Percentiles rank a stretch among this genome's conserved stretches.
These are phyloP conservation scores for Herpetospermum pedunculosum DNA, from an alignment of 306 rosid genomes.

Conservation along the genomic window DNA sequence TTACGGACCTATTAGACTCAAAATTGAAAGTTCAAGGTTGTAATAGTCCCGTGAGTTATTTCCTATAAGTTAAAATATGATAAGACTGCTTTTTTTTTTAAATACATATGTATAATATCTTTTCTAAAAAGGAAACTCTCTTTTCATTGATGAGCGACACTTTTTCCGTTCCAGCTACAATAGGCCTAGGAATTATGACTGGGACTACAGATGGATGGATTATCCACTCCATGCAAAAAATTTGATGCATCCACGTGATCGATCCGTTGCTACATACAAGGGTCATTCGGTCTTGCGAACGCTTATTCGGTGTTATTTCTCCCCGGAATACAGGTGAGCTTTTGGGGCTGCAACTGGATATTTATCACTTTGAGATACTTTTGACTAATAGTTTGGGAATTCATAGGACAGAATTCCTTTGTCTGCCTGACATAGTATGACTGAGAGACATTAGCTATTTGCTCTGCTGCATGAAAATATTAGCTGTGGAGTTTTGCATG, in stretches of 20 bases:
- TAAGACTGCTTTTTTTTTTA: background rate
- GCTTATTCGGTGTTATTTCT: constrained; percentile 79
- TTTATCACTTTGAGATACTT: background rate
- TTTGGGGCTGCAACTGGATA: background rate
- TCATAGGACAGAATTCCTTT: background rate
- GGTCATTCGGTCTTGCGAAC: constrained; percentile 80
- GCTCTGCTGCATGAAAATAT: background rate
- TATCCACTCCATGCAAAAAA: constrained; percentile 51
- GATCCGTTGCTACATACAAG: constrained; percentile 60
- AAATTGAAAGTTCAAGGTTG: no score
- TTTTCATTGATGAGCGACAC: background rate
- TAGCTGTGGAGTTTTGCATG: background rate
- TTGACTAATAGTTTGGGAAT: background rate
- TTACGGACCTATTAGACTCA: no score
- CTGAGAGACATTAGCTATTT: background rate
- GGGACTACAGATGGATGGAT: constrained; percentile 95
- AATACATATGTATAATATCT: background rate
- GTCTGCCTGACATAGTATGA: background rate
- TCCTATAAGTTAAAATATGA: background rate
- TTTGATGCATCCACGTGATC: constrained; percentile 54
- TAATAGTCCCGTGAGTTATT: no score
- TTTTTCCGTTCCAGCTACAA: constrained; percentile 22
- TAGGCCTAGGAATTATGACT: constrained; percentile 34
- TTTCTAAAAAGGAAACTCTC: background rate
- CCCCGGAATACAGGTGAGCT: constrained; percentile 63